Conservation (phyloP, 768 basidiomycete genomes). For the Xerocomus brunneocitrinus region DNA sequence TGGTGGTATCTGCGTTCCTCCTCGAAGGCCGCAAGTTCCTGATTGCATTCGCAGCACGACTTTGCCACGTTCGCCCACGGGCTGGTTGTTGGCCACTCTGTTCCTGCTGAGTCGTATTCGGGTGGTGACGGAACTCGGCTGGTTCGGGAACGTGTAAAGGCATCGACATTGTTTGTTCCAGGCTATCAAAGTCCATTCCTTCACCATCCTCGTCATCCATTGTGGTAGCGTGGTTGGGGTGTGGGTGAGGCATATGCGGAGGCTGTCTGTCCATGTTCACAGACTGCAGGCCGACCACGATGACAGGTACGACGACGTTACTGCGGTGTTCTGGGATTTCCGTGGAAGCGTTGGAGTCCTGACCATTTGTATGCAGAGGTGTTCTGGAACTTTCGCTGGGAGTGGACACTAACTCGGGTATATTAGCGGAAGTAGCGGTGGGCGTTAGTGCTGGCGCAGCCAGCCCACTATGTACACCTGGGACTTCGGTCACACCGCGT, state of each 20-base stretch:
- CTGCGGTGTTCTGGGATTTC: conserved; percentile 22
- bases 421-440: conserved; percentile 11
- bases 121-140: conserved; percentile 16
- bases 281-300: conserved; percentile 78
- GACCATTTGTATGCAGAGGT: conserved; percentile 6
- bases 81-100: conserved; percentile 17
- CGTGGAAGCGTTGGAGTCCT: conserved; percentile 14
- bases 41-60: conserved; percentile 59
- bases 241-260: conserved; percentile 18
- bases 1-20: conserved; percentile 18
- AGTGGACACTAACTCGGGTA: conserved; percentile 15
- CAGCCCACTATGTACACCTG: conserved; percentile 16
- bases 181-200: conserved; percentile 22
- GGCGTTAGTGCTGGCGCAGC: conserved; percentile 7
- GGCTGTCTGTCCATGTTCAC: conserved; percentile 47
- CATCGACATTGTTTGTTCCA: conserved; percentile 22
- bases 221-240: conserved; percentile 9
- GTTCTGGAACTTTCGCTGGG: conserved; percentile 7
- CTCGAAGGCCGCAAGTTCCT: conserved; percentile 47
- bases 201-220: conserved; percentile 26
- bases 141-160: conserved; percentile 28
- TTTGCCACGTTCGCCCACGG: conserved; percentile 48
- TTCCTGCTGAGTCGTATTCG: conserved; percentile 12
- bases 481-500: conserved; percentile 11
- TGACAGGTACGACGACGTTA: conserved; percentile 70